Evolutionary conservation across 2,329 filamentous ascomycete genomes (phyloP), one percentile per base, ranked within the genome.

Genomic region (Calonectria ilicicola): DNA sequence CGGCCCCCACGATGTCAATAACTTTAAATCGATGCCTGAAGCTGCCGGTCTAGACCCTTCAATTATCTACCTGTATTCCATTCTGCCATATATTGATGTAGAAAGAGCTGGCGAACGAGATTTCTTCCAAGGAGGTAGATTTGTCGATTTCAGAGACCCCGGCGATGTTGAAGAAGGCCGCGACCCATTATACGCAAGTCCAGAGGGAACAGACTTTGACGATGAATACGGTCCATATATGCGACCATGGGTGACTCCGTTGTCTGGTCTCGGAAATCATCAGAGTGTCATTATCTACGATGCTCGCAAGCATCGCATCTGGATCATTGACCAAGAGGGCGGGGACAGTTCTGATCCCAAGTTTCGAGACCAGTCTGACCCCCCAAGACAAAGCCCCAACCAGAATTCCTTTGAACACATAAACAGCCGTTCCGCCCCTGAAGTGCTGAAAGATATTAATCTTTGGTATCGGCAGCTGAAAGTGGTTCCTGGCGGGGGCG

Each of bases 51-150:
- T 79, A 17, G 73, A 77, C 32, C 38, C 69, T n/a, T 64, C 72
- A 23, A 72, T 80, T 63, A 76, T 79, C 62, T 79, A 79, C 64
- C 75, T 81, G 38, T 81, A 79, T 69, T 77, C 75, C 69, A 75
- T 80, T 60, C 60, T 81, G 1, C 78, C 79, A 17, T 80, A 80
- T 65, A 40, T 81, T 40, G 49, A 70, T 14, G 3, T 2, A 9
- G 21, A 53, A 5, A 40, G 5, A 8, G 38, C 58, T 7, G 65
- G 70, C 1, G n/a, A 44, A 9, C 12, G 21, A 7, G 75, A 77
- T 46, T 80, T 81, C 56, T 77, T 77, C 62, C 65, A 74, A 12
- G 70, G 72, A 17, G 62, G 76, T 38, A 21, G 40, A 10, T 81
- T 74, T 27, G 72, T 72, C 60, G 77, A 79, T 74, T 81, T 66